These are phyloP conservation scores for Pseudoneurospora amorphoporcata DNA, from an alignment of 495 filamentous ascomycete species.

Conservation along the genomic window DNA sequence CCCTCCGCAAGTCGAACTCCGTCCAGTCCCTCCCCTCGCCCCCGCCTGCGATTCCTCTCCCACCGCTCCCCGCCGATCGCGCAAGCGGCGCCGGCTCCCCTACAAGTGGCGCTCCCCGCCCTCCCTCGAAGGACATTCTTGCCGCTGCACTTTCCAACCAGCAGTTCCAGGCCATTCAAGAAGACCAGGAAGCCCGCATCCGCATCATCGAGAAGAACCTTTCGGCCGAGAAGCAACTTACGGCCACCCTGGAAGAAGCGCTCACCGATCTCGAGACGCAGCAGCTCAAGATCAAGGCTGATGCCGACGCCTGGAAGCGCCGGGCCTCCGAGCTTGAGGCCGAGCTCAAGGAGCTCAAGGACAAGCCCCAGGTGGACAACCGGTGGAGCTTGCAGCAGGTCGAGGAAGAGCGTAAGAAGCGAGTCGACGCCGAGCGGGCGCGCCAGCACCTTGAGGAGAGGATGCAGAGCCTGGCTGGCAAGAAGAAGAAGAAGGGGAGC, in stretches of 20 bases:
- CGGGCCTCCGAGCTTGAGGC: constrained; percentile 67
- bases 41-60: constrained; percentile 83
- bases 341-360: constrained; percentile 60
- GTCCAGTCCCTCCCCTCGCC: constrained; percentile 81
- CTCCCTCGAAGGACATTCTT: constrained; percentile 73
- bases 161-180: constrained; percentile 49
- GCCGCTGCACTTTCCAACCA: constrained; percentile 23
- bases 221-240: constrained; percentile 91
- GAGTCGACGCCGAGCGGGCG: constrained; percentile 79
- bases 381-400: constrained; percentile 84
- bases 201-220: constrained; percentile 95
- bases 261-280: constrained; percentile 85
- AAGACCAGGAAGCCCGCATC: constrained; percentile 92
- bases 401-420: constrained; percentile 84
- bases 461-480: constrained; percentile 88
- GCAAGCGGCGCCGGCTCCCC: constrained; percentile 30
- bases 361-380: constrained; percentile 39
- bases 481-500: constrained; percentile 93
- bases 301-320: constrained; percentile 83
- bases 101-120: constrained; percentile 38
- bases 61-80: constrained; percentile 63
- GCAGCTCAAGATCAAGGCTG: constrained; percentile 72
- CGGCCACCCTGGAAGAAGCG: constrained; percentile 87
- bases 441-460: constrained; percentile 81
- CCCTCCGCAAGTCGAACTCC: constrained; percentile 73